phyloP scores from a whole-genome alignment of 768 basidiomycete genomes.

The Cystobasidium tubakii region DNA sequence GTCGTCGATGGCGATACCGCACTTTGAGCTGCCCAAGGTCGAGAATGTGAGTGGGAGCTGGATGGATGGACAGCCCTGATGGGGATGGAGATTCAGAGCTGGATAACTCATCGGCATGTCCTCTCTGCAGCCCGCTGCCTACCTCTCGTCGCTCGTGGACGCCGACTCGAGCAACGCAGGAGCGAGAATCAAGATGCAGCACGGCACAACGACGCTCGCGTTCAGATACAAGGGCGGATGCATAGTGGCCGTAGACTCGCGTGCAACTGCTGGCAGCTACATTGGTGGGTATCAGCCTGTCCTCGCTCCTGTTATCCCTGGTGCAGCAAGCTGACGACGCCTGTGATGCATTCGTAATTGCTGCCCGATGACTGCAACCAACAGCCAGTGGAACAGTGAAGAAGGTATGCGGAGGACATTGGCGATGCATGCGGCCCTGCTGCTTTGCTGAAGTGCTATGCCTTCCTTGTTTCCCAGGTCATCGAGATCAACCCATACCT shows the following conservation, averaged over 20 bases:
- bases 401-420: conserved; percentile 32
- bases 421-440: no score
- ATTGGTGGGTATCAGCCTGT: conserved; percentile 60
- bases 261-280: conserved; percentile 95
- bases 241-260: conserved; percentile 97
- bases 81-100: no score
- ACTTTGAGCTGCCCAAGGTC: conserved; percentile 34
- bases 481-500: conserved; percentile 99
- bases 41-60: conserved; percentile 24
- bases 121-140: conserved; percentile 31
- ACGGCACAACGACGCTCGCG: conserved; percentile 95
- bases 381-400: conserved; percentile 48
- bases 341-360: not conserved
- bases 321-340: conserved; percentile 11
- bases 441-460: no score
- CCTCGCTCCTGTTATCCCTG: not conserved
- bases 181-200: conserved; percentile 95
- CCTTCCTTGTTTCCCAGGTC: no score
- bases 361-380: not conserved
- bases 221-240: conserved; percentile 96
- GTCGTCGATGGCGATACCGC: conserved; percentile 18
- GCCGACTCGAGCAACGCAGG: conserved; percentile 54
- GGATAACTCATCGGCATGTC: not conserved
- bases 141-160: conserved; percentile 28
- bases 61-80: not conserved